A percentile compares a stretch with the other conserved stretches of the same genome.
Evolutionary conservation across 2,329 filamentous ascomycete genomes (phyloP).

Genomic region (Arthrobotrys sphaeroides): DNA sequence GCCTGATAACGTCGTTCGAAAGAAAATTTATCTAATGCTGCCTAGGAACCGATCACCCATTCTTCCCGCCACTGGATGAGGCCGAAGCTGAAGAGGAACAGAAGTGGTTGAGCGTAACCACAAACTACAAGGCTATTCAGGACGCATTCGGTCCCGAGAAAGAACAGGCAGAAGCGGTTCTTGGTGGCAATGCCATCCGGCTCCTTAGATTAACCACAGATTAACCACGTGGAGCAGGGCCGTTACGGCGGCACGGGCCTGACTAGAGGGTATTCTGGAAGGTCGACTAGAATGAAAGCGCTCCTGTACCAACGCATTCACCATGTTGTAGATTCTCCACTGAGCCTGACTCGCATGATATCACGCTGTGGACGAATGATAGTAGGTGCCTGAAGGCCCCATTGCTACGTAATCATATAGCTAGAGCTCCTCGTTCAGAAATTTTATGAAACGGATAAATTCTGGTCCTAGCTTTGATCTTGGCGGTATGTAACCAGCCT

Average conservation of each 20-base stretch:
- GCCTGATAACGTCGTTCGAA: not conserved
- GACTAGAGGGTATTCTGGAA: slow-evolving; percentile 1
- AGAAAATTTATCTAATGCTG: slow-evolving; percentile 36
- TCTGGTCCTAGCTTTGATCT: slow-evolving; percentile 19
- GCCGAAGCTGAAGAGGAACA: slow-evolving; percentile 55
- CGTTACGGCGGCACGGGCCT: slow-evolving; percentile 15
- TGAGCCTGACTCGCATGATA: slow-evolving; percentile 12
- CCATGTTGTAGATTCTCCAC: slow-evolving; percentile 20
- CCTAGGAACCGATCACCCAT: slow-evolving; percentile 77
- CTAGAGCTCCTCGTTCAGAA: slow-evolving; percentile 20
- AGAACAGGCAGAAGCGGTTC: slow-evolving; percentile 59
- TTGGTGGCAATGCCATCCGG: slow-evolving; percentile 64
- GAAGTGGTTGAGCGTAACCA: slow-evolving; percentile 64
- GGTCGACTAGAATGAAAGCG: not conserved
- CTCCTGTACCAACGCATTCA: slow-evolving; percentile 6
- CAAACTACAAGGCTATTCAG: slow-evolving; percentile 64
- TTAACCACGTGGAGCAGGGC: slow-evolving; percentile 29
- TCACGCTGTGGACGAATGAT: not conserved
- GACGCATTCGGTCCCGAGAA: slow-evolving; percentile 59
- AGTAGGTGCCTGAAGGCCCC: slow-evolving; percentile 26
- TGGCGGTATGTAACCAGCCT: slow-evolving; percentile 11
- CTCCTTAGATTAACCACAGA: slow-evolving; percentile 59
- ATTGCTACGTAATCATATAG: slow-evolving; percentile 8
- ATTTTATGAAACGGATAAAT: slow-evolving; percentile 7
- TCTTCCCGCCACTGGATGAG: slow-evolving; percentile 80